Percentiles rank a stretch among this genome's conserved stretches.
Evolutionary conservation across 805 yeast genomes (phyloP).

Genomic region (Pichia membranifaciens): DNA sequence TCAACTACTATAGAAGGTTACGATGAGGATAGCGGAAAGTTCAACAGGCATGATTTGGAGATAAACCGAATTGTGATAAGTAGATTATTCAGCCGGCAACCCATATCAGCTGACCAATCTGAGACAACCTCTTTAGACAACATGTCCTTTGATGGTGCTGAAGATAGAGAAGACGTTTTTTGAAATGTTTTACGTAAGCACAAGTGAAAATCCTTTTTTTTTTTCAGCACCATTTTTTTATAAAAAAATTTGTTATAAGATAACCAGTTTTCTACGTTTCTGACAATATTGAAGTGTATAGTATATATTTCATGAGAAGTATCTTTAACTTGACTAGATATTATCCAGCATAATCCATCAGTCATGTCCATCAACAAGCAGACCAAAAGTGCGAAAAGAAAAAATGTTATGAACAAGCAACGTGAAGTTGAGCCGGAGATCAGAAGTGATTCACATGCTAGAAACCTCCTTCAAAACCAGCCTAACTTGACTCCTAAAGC

Average conservation of each 20-base stretch:
- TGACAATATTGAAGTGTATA: too few relatives aligned
- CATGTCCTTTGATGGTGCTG: slow-evolving; percentile 9
- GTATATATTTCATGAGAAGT: too few relatives aligned
- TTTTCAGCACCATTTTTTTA: neutral
- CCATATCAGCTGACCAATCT: neutral
- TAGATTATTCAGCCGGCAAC: neutral
- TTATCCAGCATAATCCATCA: too few relatives aligned
- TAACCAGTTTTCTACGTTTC: too few relatives aligned
- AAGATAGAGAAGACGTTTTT: slow-evolving; percentile 5
- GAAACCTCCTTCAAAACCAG: slow-evolving; percentile 54
- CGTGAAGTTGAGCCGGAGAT: slow-evolving; percentile 64
- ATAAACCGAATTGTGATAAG: neutral
- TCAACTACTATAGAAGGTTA: neutral
- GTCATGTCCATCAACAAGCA: slow-evolving; percentile 36
- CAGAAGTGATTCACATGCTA: slow-evolving; percentile 57
- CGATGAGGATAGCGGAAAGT: neutral
- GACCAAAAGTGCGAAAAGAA: slow-evolving; percentile 54
- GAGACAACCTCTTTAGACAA: slow-evolving; percentile 10
- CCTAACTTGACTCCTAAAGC: slow-evolving; percentile 61
- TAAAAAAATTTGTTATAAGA: neutral
- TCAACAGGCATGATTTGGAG: neutral
- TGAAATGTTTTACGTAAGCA: neutral
- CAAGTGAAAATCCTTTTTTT: neutral
- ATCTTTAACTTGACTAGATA: too few relatives aligned
- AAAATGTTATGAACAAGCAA: slow-evolving; percentile 44